phyloP scores from a whole-genome alignment of 768 basidiomycete species.

The Tulasnella sp. region DNA sequence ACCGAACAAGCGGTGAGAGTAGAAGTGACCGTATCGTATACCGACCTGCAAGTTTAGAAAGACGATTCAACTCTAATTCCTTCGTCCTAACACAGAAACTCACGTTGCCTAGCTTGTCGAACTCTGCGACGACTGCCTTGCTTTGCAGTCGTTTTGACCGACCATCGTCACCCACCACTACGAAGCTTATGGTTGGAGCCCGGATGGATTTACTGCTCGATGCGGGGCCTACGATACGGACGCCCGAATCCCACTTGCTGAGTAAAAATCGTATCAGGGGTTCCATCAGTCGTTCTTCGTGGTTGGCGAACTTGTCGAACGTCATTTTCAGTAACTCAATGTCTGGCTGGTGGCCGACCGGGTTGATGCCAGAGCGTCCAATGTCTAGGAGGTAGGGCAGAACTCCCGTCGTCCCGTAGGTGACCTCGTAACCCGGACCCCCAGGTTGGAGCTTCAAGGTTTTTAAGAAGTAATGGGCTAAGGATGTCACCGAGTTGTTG shows the following conservation, averaged over 20 bases:
- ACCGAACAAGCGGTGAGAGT: conserved; percentile 51
- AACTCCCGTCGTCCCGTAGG: conserved; percentile 47
- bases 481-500: conserved; percentile 39
- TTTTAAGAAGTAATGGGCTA: conserved; percentile 59
- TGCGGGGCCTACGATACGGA: conserved; percentile 56
- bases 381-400: conserved; percentile 42
- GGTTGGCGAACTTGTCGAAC: conserved; percentile 44
- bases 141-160: conserved; percentile 46
- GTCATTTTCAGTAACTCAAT: conserved; percentile 32
- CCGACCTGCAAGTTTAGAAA: conserved; percentile 41
- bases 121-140: conserved; percentile 46
- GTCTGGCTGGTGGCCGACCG: conserved; percentile 3
- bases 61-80: background rate
- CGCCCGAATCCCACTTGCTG: conserved; percentile 42
- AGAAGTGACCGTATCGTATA: conserved; percentile 68
- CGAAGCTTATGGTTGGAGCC: conserved; percentile 60
- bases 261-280: conserved; percentile 46
- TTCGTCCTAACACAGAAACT: conserved; percentile 22
- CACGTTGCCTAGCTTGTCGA: conserved; percentile 53
- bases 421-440: conserved; percentile 61
- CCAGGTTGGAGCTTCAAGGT: conserved; percentile 52
- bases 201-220: conserved; percentile 25
- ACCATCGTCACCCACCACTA: conserved; percentile 33
- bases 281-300: conserved; percentile 48
- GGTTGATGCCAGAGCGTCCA: conserved; percentile 13